Evolutionary conservation across 768 basidiomycete species (phyloP).

Genomic region (Russula foetens): DNA sequence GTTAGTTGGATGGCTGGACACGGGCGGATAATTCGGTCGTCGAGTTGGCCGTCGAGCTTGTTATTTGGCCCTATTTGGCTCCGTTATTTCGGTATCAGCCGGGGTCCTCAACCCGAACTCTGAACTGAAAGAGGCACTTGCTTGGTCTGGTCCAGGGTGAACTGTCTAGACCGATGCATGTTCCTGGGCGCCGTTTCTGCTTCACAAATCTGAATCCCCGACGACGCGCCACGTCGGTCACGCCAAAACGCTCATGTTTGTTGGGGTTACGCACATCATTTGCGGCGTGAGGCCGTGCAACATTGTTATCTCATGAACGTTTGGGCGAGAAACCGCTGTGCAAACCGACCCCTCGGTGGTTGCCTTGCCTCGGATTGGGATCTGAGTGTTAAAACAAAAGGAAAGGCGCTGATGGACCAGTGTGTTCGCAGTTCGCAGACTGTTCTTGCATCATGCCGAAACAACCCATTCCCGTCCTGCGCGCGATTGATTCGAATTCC

Average conservation of each 20-base stretch:
- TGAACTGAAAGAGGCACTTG: neutral
- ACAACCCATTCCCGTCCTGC: neutral
- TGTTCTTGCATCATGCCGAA: neutral
- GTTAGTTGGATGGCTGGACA: neutral
- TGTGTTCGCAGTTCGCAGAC: neutral
- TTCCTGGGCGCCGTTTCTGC: slow-evolving; percentile 5
- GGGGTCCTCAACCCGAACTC: slow-evolving; percentile 11
- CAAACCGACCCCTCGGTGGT: neutral
- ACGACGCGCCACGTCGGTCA: neutral
- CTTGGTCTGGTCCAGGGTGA: neutral
- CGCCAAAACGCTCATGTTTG: neutral
- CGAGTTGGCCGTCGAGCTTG: slow-evolving; percentile 20
- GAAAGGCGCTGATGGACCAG: neutral
- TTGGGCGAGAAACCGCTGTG: neutral
- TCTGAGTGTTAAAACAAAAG: neutral
- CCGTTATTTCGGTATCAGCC: neutral
- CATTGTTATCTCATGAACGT: neutral
- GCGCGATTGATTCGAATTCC: slow-evolving; percentile 5
- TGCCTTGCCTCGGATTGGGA: neutral
- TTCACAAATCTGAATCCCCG: neutral
- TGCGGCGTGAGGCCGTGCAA: neutral
- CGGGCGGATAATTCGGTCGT: slow-evolving; percentile 16
- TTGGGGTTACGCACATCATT: neutral
- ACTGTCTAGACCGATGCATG: slow-evolving; percentile 1
- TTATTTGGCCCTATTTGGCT: slow-evolving; percentile 20